Conservation (phyloP, 805 yeast species). For the Teunomyces stri region DNA sequence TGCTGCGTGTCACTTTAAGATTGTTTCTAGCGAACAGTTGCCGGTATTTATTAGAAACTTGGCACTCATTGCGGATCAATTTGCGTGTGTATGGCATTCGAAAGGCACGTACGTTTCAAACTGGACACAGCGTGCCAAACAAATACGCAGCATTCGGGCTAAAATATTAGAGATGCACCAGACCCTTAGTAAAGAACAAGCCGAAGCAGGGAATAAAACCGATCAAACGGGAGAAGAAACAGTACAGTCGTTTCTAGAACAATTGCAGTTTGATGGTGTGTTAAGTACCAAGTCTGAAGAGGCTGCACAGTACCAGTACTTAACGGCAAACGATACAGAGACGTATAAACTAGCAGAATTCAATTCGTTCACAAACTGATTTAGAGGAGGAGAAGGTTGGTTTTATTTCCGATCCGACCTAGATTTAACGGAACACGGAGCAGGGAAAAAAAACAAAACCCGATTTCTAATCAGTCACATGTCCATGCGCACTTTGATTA, state of each 20-base stretch:
- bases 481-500: background rate
- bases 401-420: background rate
- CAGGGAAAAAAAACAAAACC: background rate
- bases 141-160: constrained; percentile 37
- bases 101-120: constrained; percentile 49
- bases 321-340: constrained; percentile 9
- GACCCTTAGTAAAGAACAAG: constrained; percentile 24
- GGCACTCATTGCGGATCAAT: constrained; percentile 62
- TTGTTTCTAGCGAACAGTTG: constrained; percentile 58
- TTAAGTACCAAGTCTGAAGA: background rate
- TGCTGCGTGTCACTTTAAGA: constrained; percentile 72
- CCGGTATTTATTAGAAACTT: constrained; percentile 66
- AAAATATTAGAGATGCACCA: constrained; percentile 28
- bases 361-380: constrained; percentile 27
- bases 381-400: background rate
- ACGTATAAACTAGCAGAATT: constrained; percentile 26
- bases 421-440: background rate
- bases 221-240: constrained; percentile 5
- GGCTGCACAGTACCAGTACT: constrained; percentile 8
- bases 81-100: constrained; percentile 74
- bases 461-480: constrained; percentile 2
- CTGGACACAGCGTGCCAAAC: constrained; percentile 68
- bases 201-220: constrained; percentile 9
- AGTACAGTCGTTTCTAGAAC: background rate
- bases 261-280: constrained; percentile 2